Percentiles rank a stretch among this genome's conserved stretches.
Conservation (phyloP, 192 early-diverging fungal species). For the Umbelopsis isabellina region DNA sequence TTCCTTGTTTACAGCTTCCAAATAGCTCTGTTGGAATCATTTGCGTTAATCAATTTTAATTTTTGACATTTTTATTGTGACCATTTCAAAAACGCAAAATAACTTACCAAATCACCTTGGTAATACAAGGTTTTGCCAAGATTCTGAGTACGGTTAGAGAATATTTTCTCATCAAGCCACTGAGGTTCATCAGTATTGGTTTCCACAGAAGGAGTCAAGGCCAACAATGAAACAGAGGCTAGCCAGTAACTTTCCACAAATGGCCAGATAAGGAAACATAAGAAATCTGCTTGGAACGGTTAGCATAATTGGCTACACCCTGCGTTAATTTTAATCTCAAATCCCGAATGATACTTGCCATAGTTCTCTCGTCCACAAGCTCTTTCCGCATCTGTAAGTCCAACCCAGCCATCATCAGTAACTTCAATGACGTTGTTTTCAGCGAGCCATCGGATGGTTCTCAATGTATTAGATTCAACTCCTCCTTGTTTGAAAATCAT, state of each 20-base stretch:
- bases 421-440: constrained; percentile 54
- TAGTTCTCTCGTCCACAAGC: constrained; percentile 62
- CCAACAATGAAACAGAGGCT: constrained; percentile 49
- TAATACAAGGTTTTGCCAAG: constrained; percentile 86
- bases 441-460: constrained; percentile 61
- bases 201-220: constrained; percentile 38
- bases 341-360: constrained; percentile 39
- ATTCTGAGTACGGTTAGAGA: constrained; percentile 69
- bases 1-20: constrained; percentile 86
- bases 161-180: constrained; percentile 76
- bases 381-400: constrained; percentile 54
- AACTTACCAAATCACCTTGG: constrained; percentile 64
- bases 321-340: background rate
- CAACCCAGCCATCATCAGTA: constrained; percentile 50
- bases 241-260: constrained; percentile 90
- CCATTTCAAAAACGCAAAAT: background rate
- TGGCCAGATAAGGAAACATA: constrained; percentile 86
- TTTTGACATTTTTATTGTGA: background rate
- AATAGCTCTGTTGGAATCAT: constrained; percentile 58
- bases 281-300: constrained; percentile 59
- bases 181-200: constrained; percentile 23
- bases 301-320: background rate
- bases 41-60: background rate
- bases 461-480: constrained; percentile 65
- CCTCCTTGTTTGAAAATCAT: constrained; percentile 80